A percentile compares a stretch with the other conserved stretches of the same genome.
These are phyloP conservation scores for Bimuria novae-zelandiae DNA, from an alignment of 2,329 filamentous ascomycete genomes.

Conservation along the genomic window DNA sequence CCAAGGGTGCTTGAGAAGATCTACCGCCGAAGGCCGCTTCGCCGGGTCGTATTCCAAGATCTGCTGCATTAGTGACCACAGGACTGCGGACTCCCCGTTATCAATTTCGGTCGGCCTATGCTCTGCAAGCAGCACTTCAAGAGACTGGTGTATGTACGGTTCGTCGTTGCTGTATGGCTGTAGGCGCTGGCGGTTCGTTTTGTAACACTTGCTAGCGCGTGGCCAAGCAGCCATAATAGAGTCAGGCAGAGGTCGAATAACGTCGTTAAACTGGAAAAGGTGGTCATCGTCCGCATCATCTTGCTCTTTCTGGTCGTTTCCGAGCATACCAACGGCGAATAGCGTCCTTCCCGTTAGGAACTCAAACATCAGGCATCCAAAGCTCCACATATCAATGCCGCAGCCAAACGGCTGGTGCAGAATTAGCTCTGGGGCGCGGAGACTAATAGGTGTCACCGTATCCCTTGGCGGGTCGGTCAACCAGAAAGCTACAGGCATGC, in stretches of 20 bases:
- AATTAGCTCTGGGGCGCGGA: constrained; percentile 39
- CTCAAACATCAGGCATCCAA: constrained; percentile 40
- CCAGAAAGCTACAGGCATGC: constrained; percentile 24
- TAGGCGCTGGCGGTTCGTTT: constrained; percentile 26
- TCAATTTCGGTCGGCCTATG: constrained; percentile 27
- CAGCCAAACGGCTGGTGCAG: constrained; percentile 35
- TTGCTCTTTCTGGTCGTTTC: constrained; percentile 19
- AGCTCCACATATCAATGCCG: constrained; percentile 43
- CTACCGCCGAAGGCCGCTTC: constrained; percentile 31
- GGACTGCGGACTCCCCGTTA: constrained; percentile 27
- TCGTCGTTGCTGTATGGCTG: constrained; percentile 18
- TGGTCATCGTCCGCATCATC: constrained; percentile 35
- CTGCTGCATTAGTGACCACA: constrained; percentile 31
- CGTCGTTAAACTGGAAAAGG: constrained; percentile 30
- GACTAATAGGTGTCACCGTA: constrained; percentile 27
- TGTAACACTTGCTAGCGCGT: constrained; percentile 30
- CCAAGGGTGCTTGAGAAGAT: constrained; percentile 38
- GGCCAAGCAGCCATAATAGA: constrained; percentile 30
- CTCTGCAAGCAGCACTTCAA: constrained; percentile 31
- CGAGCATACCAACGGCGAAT: constrained; percentile 27
- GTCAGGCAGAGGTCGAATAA: constrained; percentile 31
- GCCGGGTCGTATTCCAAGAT: constrained; percentile 37
- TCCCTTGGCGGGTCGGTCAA: constrained; percentile 24
- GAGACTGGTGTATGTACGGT: constrained; percentile 11
- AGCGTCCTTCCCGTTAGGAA: constrained; percentile 30